Conservation (phyloP, 1,139 yeast genomes). For the Wickerhamomyces sp. region DNA sequence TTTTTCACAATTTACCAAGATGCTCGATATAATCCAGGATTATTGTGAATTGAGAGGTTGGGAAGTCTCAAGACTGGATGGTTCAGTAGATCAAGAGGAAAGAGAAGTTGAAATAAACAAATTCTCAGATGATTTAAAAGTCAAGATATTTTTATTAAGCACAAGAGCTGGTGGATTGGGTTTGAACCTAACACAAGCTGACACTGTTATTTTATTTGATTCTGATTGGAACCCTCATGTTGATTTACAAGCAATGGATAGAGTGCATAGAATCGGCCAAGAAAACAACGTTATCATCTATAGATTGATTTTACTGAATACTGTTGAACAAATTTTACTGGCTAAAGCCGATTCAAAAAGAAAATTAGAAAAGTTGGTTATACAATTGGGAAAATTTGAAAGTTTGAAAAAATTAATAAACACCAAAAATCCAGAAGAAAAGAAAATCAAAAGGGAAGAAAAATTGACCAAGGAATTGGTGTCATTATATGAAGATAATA, state of each 20-base stretch:
- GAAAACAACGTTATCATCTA: constrained; percentile 74
- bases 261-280: constrained; percentile 94
- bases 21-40: constrained; percentile 71
- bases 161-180: constrained; percentile 97
- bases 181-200: constrained; percentile 79
- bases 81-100: constrained; percentile 58
- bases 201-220: constrained; percentile 84
- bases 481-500: constrained; percentile 15
- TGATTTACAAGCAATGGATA: constrained; percentile 92
- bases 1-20: constrained; percentile 78
- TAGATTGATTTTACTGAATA: constrained; percentile 68
- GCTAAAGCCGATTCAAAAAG: constrained; percentile 76
- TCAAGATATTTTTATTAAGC: constrained; percentile 62
- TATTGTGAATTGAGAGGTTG: constrained; percentile 52
- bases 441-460: constrained; percentile 8
- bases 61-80: constrained; percentile 66
- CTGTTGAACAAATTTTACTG: constrained; percentile 78
- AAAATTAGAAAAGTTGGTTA: constrained; percentile 73
- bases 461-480: constrained; percentile 18
- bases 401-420: constrained; percentile 35
- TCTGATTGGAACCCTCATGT: constrained; percentile 98
- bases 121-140: constrained; percentile 38
- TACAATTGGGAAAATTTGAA: constrained; percentile 78
- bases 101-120: constrained; percentile 58
- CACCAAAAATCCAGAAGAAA: constrained; percentile 2